Evolutionary conservation across 192 early-diverging fungal species (phyloP), one percentile per base, ranked within the genome.

Genomic region (Rhizophagus sp.): DNA sequence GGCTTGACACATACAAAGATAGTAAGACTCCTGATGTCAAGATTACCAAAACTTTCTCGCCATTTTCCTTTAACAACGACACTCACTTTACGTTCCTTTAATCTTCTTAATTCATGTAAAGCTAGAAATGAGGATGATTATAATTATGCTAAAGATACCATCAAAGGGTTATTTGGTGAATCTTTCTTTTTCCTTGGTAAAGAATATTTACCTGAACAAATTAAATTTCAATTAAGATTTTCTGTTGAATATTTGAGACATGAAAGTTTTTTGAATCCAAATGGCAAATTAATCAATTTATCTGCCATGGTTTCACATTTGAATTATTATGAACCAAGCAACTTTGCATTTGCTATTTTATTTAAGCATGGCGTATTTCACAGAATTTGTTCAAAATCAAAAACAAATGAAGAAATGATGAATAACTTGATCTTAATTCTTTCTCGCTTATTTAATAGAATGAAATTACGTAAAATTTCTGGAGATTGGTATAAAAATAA

Each of bases 41-140:
- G 72, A 24, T 76, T 87, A 30, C 86, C 86, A 19, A 80, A 82
- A 17, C 66, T 87, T 3, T 62, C 34, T 7, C 83, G 86, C 1
- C 76, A 83, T 39, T 87, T 87, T 73, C 86, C 85, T 25, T 61
- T 87, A 24, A 80, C 86, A 36, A 87, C 81, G 2, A 87, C 83
- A 2, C 76, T 87, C 7, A 81, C 83, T 2, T 78, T 87, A 0
- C 81, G 86, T 19, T 64, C 78, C 50, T 80, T 79, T 68, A 70
- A 75, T 17, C 71, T 87, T n/a, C 49, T 87, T 17, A 64, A 52
- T 52, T 19, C 13, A 52, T 52, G 50, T 19, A 52, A 52, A 19
- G 2, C 11, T 22, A 41, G 62, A 22, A 15, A 2, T 11, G 22
- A 4, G 3, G 39, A 52, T 34, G 33, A 82, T 62, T 2, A 30